Evolutionary conservation across 1,139 yeast genomes (phyloP).

Genomic region (Pichia sp.): DNA sequence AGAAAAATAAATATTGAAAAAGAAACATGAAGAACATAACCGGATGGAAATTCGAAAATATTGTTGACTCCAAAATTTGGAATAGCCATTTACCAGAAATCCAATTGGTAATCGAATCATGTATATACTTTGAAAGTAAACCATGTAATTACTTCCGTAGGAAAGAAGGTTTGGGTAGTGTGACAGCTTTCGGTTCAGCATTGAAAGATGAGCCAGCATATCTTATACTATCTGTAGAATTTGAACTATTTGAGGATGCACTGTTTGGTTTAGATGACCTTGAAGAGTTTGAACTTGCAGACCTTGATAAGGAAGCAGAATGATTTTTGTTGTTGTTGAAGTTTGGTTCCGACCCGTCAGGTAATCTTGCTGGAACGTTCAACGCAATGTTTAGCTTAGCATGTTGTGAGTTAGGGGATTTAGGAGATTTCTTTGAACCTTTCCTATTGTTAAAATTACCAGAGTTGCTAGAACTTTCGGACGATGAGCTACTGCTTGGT

Average conservation of each 20-base stretch:
- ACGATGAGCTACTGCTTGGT: neutral
- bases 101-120: neutral
- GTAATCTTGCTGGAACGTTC: slow-evolving; percentile 31
- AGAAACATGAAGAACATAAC: slow-evolving; percentile 2
- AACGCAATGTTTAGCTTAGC: neutral
- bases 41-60: neutral
- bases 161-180: slow-evolving; percentile 55
- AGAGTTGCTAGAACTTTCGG: neutral
- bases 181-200: slow-evolving; percentile 54
- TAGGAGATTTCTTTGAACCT: slow-evolving; percentile 4
- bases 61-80: neutral
- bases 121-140: neutral
- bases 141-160: slow-evolving; percentile 25
- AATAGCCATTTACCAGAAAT: no score
- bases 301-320: slow-evolving; percentile 20
- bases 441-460: slow-evolving; percentile 4
- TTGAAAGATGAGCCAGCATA: slow-evolving; percentile 60
- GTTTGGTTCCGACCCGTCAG: slow-evolving; percentile 43
- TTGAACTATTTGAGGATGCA: slow-evolving; percentile 13
- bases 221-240: slow-evolving; percentile 17
- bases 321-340: slow-evolving; percentile 33
- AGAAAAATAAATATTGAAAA: neutral
- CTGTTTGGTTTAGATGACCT: slow-evolving; percentile 23
- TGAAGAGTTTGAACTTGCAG: slow-evolving; percentile 19
- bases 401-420: slow-evolving; percentile 8